Conservation (phyloP, 2,329 filamentous ascomycete species). For the Sclerotinia trifoliorum region DNA sequence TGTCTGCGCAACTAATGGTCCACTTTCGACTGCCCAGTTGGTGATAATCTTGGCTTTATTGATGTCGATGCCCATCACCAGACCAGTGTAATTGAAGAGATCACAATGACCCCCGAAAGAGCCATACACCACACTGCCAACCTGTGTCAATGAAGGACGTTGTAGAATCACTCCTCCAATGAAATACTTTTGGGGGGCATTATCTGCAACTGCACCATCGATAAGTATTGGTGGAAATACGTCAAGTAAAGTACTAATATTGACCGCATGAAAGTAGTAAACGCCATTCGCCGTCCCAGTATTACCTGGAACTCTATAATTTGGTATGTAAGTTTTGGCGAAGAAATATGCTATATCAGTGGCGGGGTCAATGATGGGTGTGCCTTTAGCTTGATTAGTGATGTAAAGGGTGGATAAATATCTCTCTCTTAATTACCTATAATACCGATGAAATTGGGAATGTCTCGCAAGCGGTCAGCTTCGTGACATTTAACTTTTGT, state of each 20-base stretch:
- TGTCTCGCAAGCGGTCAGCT: conserved; percentile 21
- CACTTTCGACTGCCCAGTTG: conserved; percentile 44
- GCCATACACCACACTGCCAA: conserved; percentile 23
- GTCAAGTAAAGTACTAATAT: conserved; percentile 24
- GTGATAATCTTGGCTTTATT: conserved; percentile 27
- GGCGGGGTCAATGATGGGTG: conserved; percentile 29
- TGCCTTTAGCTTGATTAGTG: conserved; percentile 6
- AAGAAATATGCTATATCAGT: conserved; percentile 31
- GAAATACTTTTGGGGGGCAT: conserved; percentile 26
- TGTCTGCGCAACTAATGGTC: conserved; percentile 37
- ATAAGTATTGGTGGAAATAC: conserved; percentile 26
- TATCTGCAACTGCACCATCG: conserved; percentile 24
- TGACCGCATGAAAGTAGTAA: conserved; percentile 30
- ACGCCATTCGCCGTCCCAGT: conserved; percentile 24
- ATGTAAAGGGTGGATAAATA: too few species aligned
- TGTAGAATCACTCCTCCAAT: conserved; percentile 27
- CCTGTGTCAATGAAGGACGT: conserved; percentile 23
- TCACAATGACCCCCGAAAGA: conserved; percentile 30
- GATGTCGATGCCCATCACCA: conserved; percentile 50
- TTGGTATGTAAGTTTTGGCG: conserved; percentile 29
- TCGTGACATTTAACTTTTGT: background rate
- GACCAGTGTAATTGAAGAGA: conserved; percentile 29
- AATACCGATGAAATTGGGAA: conserved; percentile 29
- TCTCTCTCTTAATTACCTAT: conserved; percentile 13
- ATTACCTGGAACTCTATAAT: conserved; percentile 14